Base-by-base conservation (phyloP, 495 filamentous ascomycete species). In the Aspergillus carlsbadensis region DNA sequence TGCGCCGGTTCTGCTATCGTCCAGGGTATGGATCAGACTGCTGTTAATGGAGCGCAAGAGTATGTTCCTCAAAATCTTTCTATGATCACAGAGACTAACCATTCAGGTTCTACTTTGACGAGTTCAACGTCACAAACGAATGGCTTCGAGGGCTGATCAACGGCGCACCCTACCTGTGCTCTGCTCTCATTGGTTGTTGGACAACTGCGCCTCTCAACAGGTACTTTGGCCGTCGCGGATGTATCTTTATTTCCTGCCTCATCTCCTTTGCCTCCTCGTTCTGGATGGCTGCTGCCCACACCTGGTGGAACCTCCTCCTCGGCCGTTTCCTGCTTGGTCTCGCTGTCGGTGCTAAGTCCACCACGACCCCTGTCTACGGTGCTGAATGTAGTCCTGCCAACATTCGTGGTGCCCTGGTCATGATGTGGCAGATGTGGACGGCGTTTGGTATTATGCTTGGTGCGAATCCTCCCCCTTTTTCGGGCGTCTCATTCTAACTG, bases 391-490 rank as follows among this genome's bases (percentile, higher is more conserved):
- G 78, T 17, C 82, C 81, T 0, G 70, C 75, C 10, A 74, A 73
- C 10, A 84, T 86, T 53, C 69, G 83, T 43, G 83, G 83, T 37
- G 82, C 77, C 5, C 67, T 85, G 2, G 82, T 85, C 50, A 85
- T 84, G 81, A 79, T 78, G 71, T 87, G 81, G 78, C 81, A 85
- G 66, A 74, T 84, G 68, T 79, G 76, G 71, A 90, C 87, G 6
- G 89, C 88, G 3, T 91, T 91, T 61, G 89, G 89, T 7, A 91
- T 92, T 58, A 87, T 92, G 82, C 54, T 92, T n/a, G 89, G 75
- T 88, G 13, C 65, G 82, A 36, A 14, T 21, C 10, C 29, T 1
- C 10, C 45, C 29, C 2, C 21, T 10, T 36, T 18, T 7, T 35
- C 2, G 39, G 1, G 7, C 5, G 39, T 20, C 14, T 24, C 41